These are phyloP conservation scores for Mercurialis annua DNA, from an alignment of 345 rosid genomes.

Conservation along the genomic window DNA sequence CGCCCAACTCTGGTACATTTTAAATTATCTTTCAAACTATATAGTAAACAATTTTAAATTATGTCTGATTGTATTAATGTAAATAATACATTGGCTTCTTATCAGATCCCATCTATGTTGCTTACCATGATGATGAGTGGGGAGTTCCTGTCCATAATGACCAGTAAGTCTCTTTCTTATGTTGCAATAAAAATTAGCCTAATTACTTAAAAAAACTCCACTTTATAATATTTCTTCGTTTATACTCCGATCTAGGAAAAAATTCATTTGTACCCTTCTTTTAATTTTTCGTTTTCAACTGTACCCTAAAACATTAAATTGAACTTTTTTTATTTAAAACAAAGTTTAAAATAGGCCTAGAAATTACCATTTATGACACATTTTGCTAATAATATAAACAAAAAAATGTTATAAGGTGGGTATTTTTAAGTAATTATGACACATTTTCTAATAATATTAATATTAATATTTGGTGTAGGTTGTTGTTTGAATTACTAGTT, in stretches of 20 bases:
- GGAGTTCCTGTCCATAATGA: slow-evolving; percentile 63
- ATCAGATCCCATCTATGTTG: slow-evolving; percentile 54
- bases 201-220: too few species aligned
- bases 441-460: neutral
- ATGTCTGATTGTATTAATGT: too few species aligned
- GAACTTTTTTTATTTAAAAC: too few species aligned
- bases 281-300: too few species aligned
- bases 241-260: neutral
- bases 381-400: too few species aligned
- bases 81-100: slow-evolving; percentile 6
- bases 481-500: slow-evolving; percentile 52
- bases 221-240: neutral
- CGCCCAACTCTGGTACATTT: slow-evolving; percentile 48
- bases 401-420: too few species aligned
- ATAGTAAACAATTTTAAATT: too few species aligned
- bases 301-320: too few species aligned
- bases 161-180: slow-evolving; percentile 32
- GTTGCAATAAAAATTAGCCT: too few species aligned
- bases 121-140: slow-evolving; percentile 71
- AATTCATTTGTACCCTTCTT: too few species aligned
- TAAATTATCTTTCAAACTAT: neutral
- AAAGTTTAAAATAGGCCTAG: too few species aligned
- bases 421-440: neutral
- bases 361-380: too few species aligned
- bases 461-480: slow-evolving; percentile 23